Conservation (phyloP, 208 protist genomes). For the Leishmania major region DNA sequence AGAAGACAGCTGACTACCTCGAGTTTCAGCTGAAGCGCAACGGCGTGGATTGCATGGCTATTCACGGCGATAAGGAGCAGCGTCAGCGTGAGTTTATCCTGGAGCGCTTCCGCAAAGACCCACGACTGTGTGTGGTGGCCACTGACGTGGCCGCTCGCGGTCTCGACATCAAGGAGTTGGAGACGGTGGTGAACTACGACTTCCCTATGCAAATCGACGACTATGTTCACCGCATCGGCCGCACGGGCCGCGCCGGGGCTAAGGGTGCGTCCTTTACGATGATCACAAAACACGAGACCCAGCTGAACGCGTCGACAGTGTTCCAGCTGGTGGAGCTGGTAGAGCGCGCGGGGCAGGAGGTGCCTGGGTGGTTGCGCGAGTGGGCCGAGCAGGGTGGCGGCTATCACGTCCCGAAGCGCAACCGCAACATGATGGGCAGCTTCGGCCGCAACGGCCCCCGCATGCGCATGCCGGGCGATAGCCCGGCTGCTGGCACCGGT, state of each 20-base stretch:
- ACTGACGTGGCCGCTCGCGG: slow-evolving; percentile 95
- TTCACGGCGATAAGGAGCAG: slow-evolving; percentile 96
- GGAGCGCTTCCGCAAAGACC: slow-evolving; percentile 85
- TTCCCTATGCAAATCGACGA: slow-evolving; percentile 99
- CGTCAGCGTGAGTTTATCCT: slow-evolving; percentile 94
- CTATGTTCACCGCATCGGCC: slow-evolving; percentile 98
- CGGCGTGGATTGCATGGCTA: slow-evolving; percentile 81
- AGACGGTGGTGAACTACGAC: slow-evolving; percentile 99
- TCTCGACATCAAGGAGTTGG: slow-evolving; percentile 98
- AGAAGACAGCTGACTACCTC: slow-evolving; percentile 89
- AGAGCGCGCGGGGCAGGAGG: slow-evolving; percentile 71
- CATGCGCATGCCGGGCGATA: slow-evolving; percentile 54
- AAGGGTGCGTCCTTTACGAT: slow-evolving; percentile 89
- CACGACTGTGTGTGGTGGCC: slow-evolving; percentile 83
- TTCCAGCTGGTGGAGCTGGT: slow-evolving; percentile 67
- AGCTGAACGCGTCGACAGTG: slow-evolving; percentile 90
- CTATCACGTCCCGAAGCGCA: slow-evolving; percentile 49
- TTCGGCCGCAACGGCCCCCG: slow-evolving; percentile 48
- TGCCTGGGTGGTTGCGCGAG: slow-evolving; percentile 76
- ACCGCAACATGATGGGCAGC: slow-evolving; percentile 69
- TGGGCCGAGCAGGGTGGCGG: slow-evolving; percentile 59
- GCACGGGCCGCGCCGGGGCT: slow-evolving; percentile 89
- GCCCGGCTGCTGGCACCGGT: slow-evolving; percentile 27
- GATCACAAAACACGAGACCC: slow-evolving; percentile 85
- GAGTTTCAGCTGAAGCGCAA: slow-evolving; percentile 82